phyloP scores from a whole-genome alignment of 2,329 filamentous ascomycete species.

The Colletotrichum brevisporum region DNA sequence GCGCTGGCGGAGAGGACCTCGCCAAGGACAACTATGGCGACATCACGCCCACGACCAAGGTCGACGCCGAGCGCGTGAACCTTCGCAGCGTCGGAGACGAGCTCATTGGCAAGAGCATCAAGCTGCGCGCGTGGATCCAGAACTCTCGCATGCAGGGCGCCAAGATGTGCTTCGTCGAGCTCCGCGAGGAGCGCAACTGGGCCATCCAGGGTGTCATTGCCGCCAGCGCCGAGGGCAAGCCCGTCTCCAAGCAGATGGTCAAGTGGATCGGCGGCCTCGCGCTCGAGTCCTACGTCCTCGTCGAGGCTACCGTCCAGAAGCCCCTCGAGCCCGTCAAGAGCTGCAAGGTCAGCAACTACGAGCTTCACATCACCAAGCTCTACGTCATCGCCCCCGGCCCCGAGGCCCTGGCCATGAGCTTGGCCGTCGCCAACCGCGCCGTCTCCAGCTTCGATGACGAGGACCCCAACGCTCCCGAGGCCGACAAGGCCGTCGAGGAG shows the following conservation, averaged over 20 bases:
- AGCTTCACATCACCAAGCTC: slow-evolving; percentile 90
- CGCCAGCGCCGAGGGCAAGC: slow-evolving; percentile 72
- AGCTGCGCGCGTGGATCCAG: slow-evolving; percentile 85
- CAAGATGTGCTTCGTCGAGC: slow-evolving; percentile 91
- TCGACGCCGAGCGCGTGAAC: slow-evolving; percentile 68
- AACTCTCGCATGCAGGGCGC: slow-evolving; percentile 90
- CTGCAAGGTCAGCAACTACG: slow-evolving; percentile 82
- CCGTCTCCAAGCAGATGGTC: slow-evolving; percentile 88
- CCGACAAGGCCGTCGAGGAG: slow-evolving; percentile 49
- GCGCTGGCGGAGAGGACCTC: slow-evolving; percentile 73
- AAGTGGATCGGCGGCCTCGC: slow-evolving; percentile 86
- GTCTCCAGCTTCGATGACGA: slow-evolving; percentile 77
- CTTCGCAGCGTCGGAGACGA: slow-evolving; percentile 76
- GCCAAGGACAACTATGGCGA: slow-evolving; percentile 87
- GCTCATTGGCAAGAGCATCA: slow-evolving; percentile 78
- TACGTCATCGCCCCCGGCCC: slow-evolving; percentile 80
- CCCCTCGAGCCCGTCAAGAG: slow-evolving; percentile 91
- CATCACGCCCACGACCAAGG: slow-evolving; percentile 41
- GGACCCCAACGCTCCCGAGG: slow-evolving; percentile 53
- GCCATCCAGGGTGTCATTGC: slow-evolving; percentile 86
- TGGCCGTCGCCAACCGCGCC: slow-evolving; percentile 82
- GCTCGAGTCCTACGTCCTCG: slow-evolving; percentile 84
- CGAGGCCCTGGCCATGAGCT: slow-evolving; percentile 69
- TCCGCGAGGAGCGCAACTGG: slow-evolving; percentile 81
- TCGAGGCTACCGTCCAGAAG: slow-evolving; percentile 86